Evolutionary conservation across 1,139 yeast species (phyloP).

Genomic region (Scheffersomyces illinoinensis): DNA sequence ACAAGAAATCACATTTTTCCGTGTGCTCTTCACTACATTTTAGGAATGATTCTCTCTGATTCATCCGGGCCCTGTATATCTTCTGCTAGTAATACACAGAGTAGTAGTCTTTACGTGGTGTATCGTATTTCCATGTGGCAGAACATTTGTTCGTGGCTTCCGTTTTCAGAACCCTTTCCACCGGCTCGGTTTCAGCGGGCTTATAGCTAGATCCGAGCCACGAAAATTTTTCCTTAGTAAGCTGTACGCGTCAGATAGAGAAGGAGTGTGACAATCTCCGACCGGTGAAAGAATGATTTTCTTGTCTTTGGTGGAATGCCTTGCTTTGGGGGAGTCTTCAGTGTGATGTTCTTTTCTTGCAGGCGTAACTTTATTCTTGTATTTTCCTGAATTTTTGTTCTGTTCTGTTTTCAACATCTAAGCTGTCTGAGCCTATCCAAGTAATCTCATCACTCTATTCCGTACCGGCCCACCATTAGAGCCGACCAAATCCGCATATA

Average conservation of each 20-base stretch:
- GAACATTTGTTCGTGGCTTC: neutral
- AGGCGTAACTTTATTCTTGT: neutral
- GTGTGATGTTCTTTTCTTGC: neutral
- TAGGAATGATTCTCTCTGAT: too few species aligned
- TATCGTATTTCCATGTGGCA: neutral
- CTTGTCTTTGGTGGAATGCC: neutral
- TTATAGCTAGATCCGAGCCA: neutral
- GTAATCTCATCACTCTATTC: neutral
- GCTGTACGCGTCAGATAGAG: neutral
- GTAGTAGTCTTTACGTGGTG: neutral
- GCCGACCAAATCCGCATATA: neutral
- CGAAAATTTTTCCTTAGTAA: neutral
- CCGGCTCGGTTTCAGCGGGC: neutral
- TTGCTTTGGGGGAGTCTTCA: neutral
- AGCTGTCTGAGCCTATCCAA: neutral
- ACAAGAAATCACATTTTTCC: too few species aligned
- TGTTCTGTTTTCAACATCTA: neutral
- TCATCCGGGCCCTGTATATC: too few species aligned
- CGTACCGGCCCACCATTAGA: neutral
- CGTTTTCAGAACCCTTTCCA: neutral
- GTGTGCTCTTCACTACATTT: too few species aligned
- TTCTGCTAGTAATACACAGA: too few species aligned
- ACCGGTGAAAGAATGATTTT: neutral
- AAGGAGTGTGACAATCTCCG: neutral
- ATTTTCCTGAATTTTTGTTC: neutral